phyloP scores from a whole-genome alignment of 441 rosid genomes.

The Pelargonium fulgidum region DNA sequence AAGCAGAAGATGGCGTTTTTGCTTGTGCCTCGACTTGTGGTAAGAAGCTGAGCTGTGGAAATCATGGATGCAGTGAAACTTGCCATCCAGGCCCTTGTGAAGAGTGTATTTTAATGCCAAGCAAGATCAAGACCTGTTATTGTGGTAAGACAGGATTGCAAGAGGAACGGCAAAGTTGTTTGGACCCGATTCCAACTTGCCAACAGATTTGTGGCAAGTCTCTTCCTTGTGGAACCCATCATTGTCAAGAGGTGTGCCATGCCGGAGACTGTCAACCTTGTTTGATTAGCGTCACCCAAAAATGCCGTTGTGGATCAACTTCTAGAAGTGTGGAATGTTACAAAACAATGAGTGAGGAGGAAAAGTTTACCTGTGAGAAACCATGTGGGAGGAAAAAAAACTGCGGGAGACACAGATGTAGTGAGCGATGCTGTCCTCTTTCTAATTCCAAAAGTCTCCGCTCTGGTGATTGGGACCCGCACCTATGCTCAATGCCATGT shows the following conservation, averaged over 20 bases:
- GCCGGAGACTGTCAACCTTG: constrained; percentile 77
- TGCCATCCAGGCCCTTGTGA: constrained; percentile 93
- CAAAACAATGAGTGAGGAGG: constrained; percentile 43
- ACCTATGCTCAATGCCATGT: constrained; percentile 81
- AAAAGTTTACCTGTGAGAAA: constrained; percentile 62
- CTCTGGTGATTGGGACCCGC: constrained; percentile 74
- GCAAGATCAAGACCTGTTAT: constrained; percentile 58
- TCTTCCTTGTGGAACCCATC: constrained; percentile 68
- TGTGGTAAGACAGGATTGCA: constrained; percentile 77
- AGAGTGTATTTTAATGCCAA: constrained; percentile 66
- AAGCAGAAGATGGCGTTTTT: constrained; percentile 67
- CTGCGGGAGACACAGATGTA: constrained; percentile 94
- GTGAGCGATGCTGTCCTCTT: constrained; percentile 90
- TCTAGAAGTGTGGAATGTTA: constrained; percentile 70
- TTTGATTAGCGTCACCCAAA: constrained; percentile 55
- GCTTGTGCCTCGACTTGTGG: constrained; percentile 63
- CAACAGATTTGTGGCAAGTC: constrained; percentile 53
- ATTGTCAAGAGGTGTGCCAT: constrained; percentile 72
- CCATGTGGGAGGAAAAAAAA: constrained; percentile 83
- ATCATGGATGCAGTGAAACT: constrained; percentile 54
- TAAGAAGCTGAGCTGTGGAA: constrained; percentile 58
- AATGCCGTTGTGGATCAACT: constrained; percentile 79
- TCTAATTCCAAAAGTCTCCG: constrained; percentile 36
- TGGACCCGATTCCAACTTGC: constrained; percentile 86
- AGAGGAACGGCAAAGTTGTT: constrained; percentile 69